Evolutionary conservation across 176 grass and related monocot genomes (phyloP), one percentile per base, ranked within the genome.

Genomic region (Triticum dicoccoides): DNA sequence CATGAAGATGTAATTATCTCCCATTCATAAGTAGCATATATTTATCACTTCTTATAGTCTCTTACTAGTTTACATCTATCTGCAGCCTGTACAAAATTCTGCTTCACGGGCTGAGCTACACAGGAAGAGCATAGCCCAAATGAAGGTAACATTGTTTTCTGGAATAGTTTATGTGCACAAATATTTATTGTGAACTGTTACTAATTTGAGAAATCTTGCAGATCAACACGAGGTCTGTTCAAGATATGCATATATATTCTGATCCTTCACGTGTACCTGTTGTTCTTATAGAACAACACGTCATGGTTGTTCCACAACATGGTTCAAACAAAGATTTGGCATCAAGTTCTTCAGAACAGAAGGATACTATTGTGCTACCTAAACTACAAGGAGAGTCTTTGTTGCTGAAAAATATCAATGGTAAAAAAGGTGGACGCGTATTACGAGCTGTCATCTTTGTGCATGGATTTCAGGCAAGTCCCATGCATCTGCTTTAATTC

Each of bases 211-310:
- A 11, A 75, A 44, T 73, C 21, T 85, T 91, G 84, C 92, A 99
- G 97, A 97, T 99, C 49, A 97, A 94, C 75, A 87, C 84, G 56
- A 86, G 77, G 21, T 93, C 80, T 80, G 88, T 99, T 87, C 94
- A 99, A 85, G 97, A 99, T 87, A 99, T 97, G 97, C 82, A 94
- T 70, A 99, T 99, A 80, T 99, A 93, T 87, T 68, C 90, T 47
- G 97, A 99, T 85, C 97, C 97, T 87, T 92, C 94, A 72, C 89
- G 73, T 85, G 85, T 90, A 73, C 97, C 97, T 85, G 92, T 99
- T 87, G 94, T 99, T 88, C 89, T 93, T 67, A 90, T 99, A 82
- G 97, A 99, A 65, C 94, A 99, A 81, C 94, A 97, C 76, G 80
- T 94, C 84, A 97, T 99, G 89, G 90, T 91, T 87, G 87, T 96